Evolutionary conservation across 331 rosid species (phyloP), one percentile per base, ranked within the genome.

Genomic region (Malus hybrid): DNA sequence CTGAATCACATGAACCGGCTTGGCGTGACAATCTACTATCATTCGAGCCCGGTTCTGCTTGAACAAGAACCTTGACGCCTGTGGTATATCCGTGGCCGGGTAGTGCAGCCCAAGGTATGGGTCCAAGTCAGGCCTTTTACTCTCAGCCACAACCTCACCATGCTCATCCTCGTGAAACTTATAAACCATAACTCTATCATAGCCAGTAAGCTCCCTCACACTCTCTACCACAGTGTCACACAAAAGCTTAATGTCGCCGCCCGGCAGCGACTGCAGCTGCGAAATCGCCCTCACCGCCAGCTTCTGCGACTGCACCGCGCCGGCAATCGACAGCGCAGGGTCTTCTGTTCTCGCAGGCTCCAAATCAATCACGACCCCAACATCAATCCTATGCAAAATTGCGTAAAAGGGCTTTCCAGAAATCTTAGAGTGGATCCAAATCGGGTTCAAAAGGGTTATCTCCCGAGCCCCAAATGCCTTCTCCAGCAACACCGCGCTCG

Each of bases 281-380:
- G 99, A 94, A 64, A 94, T 94, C 0, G 99, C 99, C 3, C 97
- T 77, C 3, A 94, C 97, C 0, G 99, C 99, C 16, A 94, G 87
- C 79, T 94, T 94, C 91, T 94, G 99, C 7, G 91, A 85, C 86
- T 94, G 99, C 7, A 94, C 99, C 0, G 99, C 99, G 2, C 99
- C 99, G 4, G 99, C 99, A n/a, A 94, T 94, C 3, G 99, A 92
- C 65, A 94, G 84, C 6, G 99, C 99, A 10, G 97, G 99, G 77
- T 94, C 97, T 81, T 87, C 93, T 3, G 96, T 83, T 46, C 90
- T 84, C 0, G 99, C 93, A 0, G 97, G 93, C 75, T 94, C 99
- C 82, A 94, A 88, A 86, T 94, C 99, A 71, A 94, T 86, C 55
- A 94, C 96, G 4, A 94, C 84, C 1, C 96, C 99, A 0, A 94